Base-by-base conservation (phyloP, 2,329 filamentous ascomycete species). In the Pseudogymnoascus sp. region DNA sequence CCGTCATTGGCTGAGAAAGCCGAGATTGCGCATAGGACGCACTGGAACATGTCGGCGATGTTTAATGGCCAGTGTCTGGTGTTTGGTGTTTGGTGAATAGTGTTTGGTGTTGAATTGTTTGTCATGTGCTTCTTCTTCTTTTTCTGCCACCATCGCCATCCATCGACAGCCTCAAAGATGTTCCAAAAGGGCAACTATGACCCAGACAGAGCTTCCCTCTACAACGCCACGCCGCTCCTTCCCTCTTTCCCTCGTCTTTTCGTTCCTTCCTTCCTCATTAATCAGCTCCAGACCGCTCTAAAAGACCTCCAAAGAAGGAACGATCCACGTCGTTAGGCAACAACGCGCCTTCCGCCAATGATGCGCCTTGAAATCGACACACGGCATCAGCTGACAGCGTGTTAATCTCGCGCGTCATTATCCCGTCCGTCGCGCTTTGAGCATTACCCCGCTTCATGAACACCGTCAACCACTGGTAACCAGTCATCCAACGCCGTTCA, bases 341-440 rank as follows among this genome's bases (percentile, higher is more conserved):
- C 44, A 50, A 50, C 44, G 26, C 44, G 44, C 26, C 44, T 50
- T 50, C 44, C 44, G 13, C 44, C 44, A 50, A 50, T 50, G 15
- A 31, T 3, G 13, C 4, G 1, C n/a, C 4, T 1, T 31, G 7
- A 15, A 31, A 6, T 24, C 15, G 44, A 5, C 44, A 31, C 24
- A 31, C 44, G 44, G 26, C n/a, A 9, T 50, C 44, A 50, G 44
- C 44, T 50, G 44, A 50, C 26, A 31, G 13, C 44, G 44, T 50
- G 44, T 50, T 31, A 31, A 31, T 50, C 26, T 50, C 44, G 44
- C 44, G 44, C 17, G 17, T 17, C 17, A 17, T 17, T 17, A 2
- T 17, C 17, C 24, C 24, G 26, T 5, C 17, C 26, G 44, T 50
- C 44, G 44, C 26, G 44, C 44, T 17, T 50, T n/a, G 44, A 24